Base-by-base conservation (phyloP, 306 rosid genomes). In the Neltuma alba region DNA sequence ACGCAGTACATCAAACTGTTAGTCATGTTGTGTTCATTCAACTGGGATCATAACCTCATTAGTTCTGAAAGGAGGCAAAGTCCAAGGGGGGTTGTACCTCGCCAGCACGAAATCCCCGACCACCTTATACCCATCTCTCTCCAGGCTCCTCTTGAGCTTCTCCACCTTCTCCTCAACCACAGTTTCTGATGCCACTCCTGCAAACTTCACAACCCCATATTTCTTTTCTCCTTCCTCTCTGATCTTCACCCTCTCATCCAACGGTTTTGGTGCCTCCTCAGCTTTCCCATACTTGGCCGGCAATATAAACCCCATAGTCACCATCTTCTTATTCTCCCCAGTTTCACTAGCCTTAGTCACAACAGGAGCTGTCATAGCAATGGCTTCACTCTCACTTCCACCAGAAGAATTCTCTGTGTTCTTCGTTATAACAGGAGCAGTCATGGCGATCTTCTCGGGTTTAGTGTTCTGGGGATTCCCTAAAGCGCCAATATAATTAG, bases 71-170 rank as follows among this genome's bases (percentile, higher is more conserved):
- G 77, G 31, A 65, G 98, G 93, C 52, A 95, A 63, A 16, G 98
- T 90, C 88, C 89, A 87, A 20, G 98, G 99, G 1, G 99, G 99
- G 44, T 92, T 95, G 52, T 90, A 92, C 90, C 99, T 95, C 0
- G 87, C 99, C 90, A 95, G 62, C 86, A 87, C 58, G 70, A 71
- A 85, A 70, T 95, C 92, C 20, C 96, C 99, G 64, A 67, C 20
- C 6, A 90, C 82, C 87, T 91, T 91, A 63, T 70, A 75, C 74
- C 97, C 98, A 86, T 95, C 99, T 75, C 79, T 90, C 86, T 92
- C 94, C 89, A 95, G 83, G 33, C 83, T 50, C 85, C 11, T 28
- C 82, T 74, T 92, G 28, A 95, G 84, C 77, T 70, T 90, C 87
- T 87, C 89, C 65, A 89, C 92, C 83, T 88, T 91, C 80, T 86